These are phyloP conservation scores for Lophiostoma macrostomum DNA, from an alignment of 495 filamentous ascomycete genomes.

Conservation along the genomic window DNA sequence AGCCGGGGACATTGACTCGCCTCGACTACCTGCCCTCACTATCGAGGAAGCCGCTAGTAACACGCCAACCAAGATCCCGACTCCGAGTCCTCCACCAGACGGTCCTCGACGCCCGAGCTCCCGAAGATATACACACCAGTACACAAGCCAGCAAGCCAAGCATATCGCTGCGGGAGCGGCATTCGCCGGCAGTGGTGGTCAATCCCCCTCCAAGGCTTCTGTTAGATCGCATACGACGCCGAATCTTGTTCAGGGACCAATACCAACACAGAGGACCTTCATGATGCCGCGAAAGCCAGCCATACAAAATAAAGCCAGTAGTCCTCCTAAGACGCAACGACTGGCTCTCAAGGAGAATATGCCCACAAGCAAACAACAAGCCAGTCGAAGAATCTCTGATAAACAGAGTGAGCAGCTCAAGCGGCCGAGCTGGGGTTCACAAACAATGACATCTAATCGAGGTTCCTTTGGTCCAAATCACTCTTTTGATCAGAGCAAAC, in stretches of 20 bases:
- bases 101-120: conserved; percentile 6
- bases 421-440: background rate
- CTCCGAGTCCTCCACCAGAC: conserved; percentile 1
- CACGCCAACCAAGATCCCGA: conserved; percentile 18
- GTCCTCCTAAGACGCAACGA: background rate
- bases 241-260: conserved; percentile 10
- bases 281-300: conserved; percentile 12
- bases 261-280: conserved; percentile 5
- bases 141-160: conserved; percentile 13
- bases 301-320: background rate
- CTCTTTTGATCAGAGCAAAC: conserved; percentile 8
- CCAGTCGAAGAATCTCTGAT: conserved; percentile 15
- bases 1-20: background rate
- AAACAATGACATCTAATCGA: background rate
- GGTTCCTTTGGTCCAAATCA: background rate
- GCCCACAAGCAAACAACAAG: conserved; percentile 8
- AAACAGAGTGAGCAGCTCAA: conserved; percentile 3
- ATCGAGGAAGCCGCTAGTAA: background rate
- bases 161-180: conserved; percentile 19
- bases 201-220: conserved; percentile 12
- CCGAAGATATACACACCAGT: conserved; percentile 2
- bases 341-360: conserved; percentile 16
- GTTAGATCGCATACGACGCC: conserved; percentile 29
- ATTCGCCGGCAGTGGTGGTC: conserved; percentile 8
- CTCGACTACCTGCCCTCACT: background rate